Base-by-base conservation (phyloP, 1,139 yeast species). In the Blastobotrys raffinosifermentans region DNA sequence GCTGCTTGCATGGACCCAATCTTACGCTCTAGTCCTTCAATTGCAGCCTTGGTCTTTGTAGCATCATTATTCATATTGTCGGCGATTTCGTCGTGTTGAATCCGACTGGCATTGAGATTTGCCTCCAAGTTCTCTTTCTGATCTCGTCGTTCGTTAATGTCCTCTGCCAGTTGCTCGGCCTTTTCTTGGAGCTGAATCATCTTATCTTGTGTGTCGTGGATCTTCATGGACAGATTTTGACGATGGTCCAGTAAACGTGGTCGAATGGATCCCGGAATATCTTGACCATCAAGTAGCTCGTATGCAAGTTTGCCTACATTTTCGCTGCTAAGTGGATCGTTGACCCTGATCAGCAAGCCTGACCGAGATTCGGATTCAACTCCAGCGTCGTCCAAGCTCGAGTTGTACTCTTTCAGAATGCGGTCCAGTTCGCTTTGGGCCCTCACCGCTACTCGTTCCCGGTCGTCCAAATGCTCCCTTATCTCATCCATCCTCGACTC, bases 21-120 rank as follows among this genome's bases (percentile, higher is more conserved):
- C 42, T 80, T 85, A 27, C 77, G 70, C 44, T 78, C 84, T 36
- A 77, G 60, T 50, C 72, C 73, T 53, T 80, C 89, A 35, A 80
- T 73, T 53, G 82, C 86, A 16, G 79, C 72, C 37, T 75, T 72
- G 41, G 76, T 72, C 21, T 74, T 63, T 27, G 73, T 66, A 20
- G 73, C 63, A 46, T 77, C 77, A 43, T 74, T 66, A 37, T 70
- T 66, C 72, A 75, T 72, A 29, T 73, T 66, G 45, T 76, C 77
- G 53, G 71, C 69, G 14, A 75, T 65, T 37, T 76, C 78, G 37
- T 80, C 84, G 46, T 74, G 75, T 20, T 70, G 69, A 25, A 71
- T 63, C 49, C 77, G 77, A 22, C 68, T 62, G 16, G 73, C 69
- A 4, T 75, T 66, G 34, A 81, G 64, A 44, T 67, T 69, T 9